Conservation (phyloP, 2,329 filamentous ascomycete species). For the Pseudocercospora fuligena region DNA sequence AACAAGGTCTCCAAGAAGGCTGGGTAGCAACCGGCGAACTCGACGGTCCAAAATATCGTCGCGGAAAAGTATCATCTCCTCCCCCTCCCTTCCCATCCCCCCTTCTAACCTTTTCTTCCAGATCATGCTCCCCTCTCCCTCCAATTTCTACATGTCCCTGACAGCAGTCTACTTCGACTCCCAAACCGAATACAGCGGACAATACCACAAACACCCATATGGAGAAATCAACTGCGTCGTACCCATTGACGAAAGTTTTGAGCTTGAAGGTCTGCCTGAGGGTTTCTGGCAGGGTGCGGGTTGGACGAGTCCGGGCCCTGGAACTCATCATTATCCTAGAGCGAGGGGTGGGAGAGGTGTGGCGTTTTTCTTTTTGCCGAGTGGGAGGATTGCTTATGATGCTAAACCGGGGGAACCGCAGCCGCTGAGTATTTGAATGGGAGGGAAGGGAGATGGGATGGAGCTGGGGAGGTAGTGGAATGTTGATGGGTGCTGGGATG, state of each 20-base stretch:
- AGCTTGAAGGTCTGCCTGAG: slow-evolving; percentile 58
- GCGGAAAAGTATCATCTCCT: slow-evolving; percentile 46
- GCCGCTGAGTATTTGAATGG: slow-evolving; percentile 11
- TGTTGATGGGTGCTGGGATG: too few species aligned
- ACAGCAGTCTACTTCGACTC: slow-evolving; percentile 64
- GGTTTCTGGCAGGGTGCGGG: slow-evolving; percentile 59
- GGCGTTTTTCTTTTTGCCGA: slow-evolving; percentile 61
- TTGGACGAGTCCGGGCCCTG: slow-evolving; percentile 60
- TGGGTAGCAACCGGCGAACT: slow-evolving; percentile 45
- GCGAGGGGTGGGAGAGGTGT: slow-evolving; percentile 57
- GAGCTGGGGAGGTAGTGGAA: too few species aligned
- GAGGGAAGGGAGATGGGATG: not conserved
- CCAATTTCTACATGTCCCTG: slow-evolving; percentile 60
- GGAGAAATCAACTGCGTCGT: slow-evolving; percentile 41
- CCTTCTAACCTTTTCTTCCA: slow-evolving; percentile 24
- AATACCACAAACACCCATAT: slow-evolving; percentile 50
- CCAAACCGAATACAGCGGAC: slow-evolving; percentile 54
- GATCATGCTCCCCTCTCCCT: slow-evolving; percentile 52
- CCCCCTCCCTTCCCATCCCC: not conserved
- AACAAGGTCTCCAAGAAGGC: slow-evolving; percentile 44
- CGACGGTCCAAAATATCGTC: slow-evolving; percentile 52
- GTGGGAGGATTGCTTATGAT: slow-evolving; percentile 59
- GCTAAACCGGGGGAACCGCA: slow-evolving; percentile 47
- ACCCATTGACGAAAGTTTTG: slow-evolving; percentile 53
- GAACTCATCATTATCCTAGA: slow-evolving; percentile 63